Evolutionary conservation across 345 rosid genomes (phyloP).

Genomic region (Microthlaspi erraticum): DNA sequence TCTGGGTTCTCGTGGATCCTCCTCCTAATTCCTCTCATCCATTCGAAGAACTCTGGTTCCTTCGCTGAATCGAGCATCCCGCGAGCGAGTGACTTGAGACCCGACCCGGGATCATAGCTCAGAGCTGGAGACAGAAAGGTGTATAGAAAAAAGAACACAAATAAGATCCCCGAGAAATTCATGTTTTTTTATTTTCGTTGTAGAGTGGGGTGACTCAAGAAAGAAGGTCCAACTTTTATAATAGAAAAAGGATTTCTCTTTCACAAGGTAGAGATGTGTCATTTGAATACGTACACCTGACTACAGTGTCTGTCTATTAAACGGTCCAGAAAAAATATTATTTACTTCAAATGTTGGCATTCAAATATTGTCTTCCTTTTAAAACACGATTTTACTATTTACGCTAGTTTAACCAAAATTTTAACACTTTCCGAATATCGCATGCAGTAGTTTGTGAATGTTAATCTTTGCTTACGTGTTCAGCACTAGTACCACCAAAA

Average conservation of each 20-base stretch:
- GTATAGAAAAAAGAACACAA: slow-evolving; percentile 14
- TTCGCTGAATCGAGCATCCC: slow-evolving; percentile 55
- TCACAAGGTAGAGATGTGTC: not conserved
- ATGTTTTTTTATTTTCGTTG: slow-evolving; percentile 10
- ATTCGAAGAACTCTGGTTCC: slow-evolving; percentile 60
- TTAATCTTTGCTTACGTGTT: too few species aligned
- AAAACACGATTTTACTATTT: not conserved
- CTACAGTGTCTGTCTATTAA: too few species aligned
- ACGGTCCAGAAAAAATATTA: not conserved
- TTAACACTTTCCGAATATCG: too few species aligned
- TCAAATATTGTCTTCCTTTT: not conserved
- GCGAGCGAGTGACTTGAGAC: slow-evolving; percentile 42
- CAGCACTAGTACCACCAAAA: too few species aligned
- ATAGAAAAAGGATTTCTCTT: not conserved
- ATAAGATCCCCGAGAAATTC: slow-evolving; percentile 9
- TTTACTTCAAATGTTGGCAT: not conserved
- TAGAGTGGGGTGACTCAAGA: not conserved
- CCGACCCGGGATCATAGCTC: slow-evolving; percentile 35
- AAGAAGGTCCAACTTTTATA: not conserved
- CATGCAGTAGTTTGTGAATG: too few species aligned
- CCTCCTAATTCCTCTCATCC: slow-evolving; percentile 69
- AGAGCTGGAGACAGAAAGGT: slow-evolving; percentile 1
- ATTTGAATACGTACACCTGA: slow-evolving; percentile 21
- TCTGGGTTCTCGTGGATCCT: slow-evolving; percentile 69
- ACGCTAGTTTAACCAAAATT: too few species aligned